Evolutionary conservation across 2,329 filamentous ascomycete genomes (phyloP).

Genomic region (Cercospora sojina): DNA sequence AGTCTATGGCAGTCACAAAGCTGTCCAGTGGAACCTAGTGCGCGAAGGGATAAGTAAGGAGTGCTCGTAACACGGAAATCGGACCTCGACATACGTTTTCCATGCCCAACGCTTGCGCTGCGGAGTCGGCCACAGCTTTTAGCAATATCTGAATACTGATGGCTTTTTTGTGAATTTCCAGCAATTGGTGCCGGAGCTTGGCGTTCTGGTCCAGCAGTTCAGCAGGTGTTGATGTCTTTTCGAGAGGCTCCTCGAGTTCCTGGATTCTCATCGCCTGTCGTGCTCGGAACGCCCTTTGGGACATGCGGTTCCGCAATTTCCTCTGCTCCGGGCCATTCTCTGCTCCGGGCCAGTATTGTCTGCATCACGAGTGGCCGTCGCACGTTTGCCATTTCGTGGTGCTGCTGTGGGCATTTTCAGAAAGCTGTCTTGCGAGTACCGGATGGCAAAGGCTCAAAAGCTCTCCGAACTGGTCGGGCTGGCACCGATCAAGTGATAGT

Average conservation of each 20-base stretch:
- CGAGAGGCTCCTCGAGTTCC: conserved; percentile 1
- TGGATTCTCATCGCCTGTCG: conserved; percentile 3
- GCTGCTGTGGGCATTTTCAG: neutral
- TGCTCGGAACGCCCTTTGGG: conserved; percentile 2
- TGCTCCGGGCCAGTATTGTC: neutral
- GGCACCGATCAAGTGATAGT: neutral
- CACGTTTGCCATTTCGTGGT: neutral
- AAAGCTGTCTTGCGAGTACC: neutral
- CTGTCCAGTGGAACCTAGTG: neutral
- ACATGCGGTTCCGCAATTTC: conserved; percentile 3
- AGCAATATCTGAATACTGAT: neutral
- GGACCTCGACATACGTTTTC: neutral
- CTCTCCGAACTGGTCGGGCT: neutral
- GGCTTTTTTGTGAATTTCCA: neutral
- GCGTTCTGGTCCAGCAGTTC: conserved; percentile 3
- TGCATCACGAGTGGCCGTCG: neutral
- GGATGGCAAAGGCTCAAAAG: neutral
- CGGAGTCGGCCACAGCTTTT: neutral
- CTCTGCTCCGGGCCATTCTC: neutral
- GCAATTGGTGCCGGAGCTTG: neutral
- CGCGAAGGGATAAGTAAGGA: neutral
- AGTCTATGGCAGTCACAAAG: neutral
- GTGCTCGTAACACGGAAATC: neutral
- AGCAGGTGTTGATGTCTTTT: neutral
- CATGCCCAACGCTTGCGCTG: neutral